Percentiles rank a stretch among this genome's conserved stretches.
These are phyloP conservation scores for Leccinum ochraceum DNA, from an alignment of 768 basidiomycete species.

Conservation along the genomic window DNA sequence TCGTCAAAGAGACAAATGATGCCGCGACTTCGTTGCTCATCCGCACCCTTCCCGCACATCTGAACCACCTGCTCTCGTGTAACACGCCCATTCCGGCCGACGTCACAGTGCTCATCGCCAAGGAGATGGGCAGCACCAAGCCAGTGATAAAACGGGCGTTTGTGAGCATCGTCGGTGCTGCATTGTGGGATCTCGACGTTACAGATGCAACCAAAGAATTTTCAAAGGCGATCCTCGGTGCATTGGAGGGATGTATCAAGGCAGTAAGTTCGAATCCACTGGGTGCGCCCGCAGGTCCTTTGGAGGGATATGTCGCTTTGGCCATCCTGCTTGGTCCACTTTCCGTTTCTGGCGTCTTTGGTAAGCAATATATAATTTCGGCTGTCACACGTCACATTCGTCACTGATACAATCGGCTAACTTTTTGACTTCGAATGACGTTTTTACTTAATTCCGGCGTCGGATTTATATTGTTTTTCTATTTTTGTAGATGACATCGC, in stretches of 20 bases:
- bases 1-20: conserved; percentile 82
- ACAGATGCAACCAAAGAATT: conserved; percentile 39
- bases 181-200: conserved; percentile 49
- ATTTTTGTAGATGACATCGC: too few species aligned
- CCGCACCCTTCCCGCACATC: conserved; percentile 56
- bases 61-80: conserved; percentile 50
- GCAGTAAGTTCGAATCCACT: conserved; percentile 60
- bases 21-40: conserved; percentile 55
- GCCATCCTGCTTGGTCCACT: conserved; percentile 51
- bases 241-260: conserved; percentile 74
- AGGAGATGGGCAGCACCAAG: conserved; percentile 74
- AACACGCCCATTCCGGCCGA: conserved; percentile 46
- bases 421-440: too few species aligned
- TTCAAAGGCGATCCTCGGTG: conserved; percentile 41
- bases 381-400: too few species aligned
- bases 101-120: conserved; percentile 51
- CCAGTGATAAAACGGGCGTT: conserved; percentile 60
- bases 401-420: too few species aligned
- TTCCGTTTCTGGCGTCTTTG: conserved; percentile 46
- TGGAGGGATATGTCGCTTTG: conserved; percentile 82
- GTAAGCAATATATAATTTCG: conserved; percentile 38
- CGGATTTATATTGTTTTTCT: too few species aligned
- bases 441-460: too few species aligned
- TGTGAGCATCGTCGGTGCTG: conserved; percentile 59
- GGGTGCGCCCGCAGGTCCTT: conserved; percentile 57